Evolutionary conservation across 2,329 filamentous ascomycete species (phyloP).

Genomic region (Epicoccum sorghinum): DNA sequence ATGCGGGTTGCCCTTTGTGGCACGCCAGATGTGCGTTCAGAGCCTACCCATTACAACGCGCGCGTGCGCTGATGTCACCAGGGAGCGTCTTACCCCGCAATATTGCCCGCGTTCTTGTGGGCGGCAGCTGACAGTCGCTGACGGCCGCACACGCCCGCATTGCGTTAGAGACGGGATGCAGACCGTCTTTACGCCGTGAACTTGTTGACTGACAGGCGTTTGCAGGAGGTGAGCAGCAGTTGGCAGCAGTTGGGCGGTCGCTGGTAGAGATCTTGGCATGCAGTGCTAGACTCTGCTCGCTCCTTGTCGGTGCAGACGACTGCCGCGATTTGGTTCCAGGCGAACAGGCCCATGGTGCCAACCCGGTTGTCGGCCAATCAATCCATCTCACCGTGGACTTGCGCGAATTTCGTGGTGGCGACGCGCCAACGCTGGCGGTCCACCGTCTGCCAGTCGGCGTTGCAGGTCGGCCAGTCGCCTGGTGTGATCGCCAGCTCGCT

Average conservation of each 20-base stretch:
- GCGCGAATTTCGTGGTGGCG: conserved; percentile 19
- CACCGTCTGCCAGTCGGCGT: conserved; percentile 11
- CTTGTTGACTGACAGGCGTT: conserved; percentile 11
- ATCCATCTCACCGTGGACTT: not conserved
- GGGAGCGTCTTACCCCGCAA: conserved; percentile 2
- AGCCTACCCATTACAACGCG: not conserved
- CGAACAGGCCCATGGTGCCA: not conserved
- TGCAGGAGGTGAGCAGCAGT: not conserved
- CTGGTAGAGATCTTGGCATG: not conserved
- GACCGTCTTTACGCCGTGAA: not conserved
- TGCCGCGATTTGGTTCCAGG: conserved; percentile 9
- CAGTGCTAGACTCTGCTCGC: conserved; percentile 1
- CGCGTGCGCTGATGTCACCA: conserved; percentile 7
- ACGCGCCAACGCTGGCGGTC: conserved; percentile 5
- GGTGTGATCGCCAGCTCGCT: conserved; percentile 8
- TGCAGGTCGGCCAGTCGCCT: conserved; percentile 19
- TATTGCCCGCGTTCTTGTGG: conserved; percentile 5
- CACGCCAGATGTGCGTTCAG: not conserved
- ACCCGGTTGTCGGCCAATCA: conserved; percentile 8
- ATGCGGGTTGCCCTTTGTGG: not conserved
- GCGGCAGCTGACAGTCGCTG: not conserved
- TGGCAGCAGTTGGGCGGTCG: not conserved
- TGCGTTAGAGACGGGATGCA: not conserved
- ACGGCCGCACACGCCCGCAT: not conserved
- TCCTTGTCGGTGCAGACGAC: not conserved